Percentiles rank a stretch among this genome's conserved stretches.
Evolutionary conservation across 2,329 filamentous ascomycete species (phyloP).

Genomic region (Triangularia setosa): DNA sequence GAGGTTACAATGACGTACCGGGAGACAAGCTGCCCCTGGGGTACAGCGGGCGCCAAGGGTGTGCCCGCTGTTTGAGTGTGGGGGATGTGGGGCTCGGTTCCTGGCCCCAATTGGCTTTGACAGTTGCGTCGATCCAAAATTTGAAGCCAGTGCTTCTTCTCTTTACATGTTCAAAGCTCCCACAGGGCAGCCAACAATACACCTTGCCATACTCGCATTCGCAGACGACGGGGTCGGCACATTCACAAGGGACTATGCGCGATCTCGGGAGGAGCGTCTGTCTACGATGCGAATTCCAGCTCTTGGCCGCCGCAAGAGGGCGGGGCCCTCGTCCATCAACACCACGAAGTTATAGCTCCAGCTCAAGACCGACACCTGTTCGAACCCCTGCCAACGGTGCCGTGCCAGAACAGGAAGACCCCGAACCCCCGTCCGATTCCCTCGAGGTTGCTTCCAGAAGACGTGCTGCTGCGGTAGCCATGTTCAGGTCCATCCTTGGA

Average conservation of each 20-base stretch:
- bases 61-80: neutral
- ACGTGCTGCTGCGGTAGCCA: conserved; percentile 16
- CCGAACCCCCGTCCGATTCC: neutral
- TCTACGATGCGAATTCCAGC: conserved; percentile 22
- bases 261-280: conserved; percentile 24
- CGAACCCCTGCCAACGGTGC: neutral
- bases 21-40: neutral
- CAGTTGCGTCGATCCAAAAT: neutral
- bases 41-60: neutral
- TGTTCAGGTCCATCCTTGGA: conserved; percentile 25
- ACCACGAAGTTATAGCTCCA: conserved; percentile 11
- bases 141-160: neutral
- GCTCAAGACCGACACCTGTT: neutral
- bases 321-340: conserved; percentile 7
- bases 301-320: conserved; percentile 16
- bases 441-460: neutral
- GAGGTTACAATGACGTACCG: neutral
- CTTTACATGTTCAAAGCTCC: neutral
- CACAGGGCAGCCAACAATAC: too few relatives aligned
- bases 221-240: neutral
- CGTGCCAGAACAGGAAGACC: neutral
- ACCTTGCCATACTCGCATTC: neutral
- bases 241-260: conserved; percentile 16
- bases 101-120: neutral
- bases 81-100: neutral